These are phyloP conservation scores for Schizophyllum amplum DNA, from an alignment of 1,284 basidiomycete genomes.

Conservation along the genomic window DNA sequence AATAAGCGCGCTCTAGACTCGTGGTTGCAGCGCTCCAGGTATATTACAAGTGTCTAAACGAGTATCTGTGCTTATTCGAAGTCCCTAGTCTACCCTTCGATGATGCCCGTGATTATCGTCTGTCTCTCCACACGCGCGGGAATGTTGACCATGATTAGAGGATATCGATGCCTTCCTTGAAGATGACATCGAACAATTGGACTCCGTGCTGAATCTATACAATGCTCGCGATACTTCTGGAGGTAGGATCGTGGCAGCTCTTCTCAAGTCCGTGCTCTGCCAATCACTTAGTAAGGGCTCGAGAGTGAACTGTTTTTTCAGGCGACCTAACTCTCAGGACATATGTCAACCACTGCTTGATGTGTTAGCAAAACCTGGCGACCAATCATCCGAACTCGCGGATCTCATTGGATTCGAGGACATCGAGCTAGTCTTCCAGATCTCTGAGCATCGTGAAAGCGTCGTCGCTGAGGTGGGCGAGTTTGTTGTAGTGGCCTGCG, in stretches of 20 bases:
- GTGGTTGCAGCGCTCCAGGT: background rate
- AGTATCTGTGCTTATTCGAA: background rate
- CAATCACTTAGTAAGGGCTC: background rate
- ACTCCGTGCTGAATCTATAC: background rate
- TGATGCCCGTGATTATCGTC: background rate
- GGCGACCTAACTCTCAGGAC: background rate
- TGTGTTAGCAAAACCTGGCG: slow-evolving; percentile 30
- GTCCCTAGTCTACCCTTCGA: background rate
- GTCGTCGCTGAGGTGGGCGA: slow-evolving; percentile 34
- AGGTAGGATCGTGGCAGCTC: background rate
- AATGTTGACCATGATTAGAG: background rate
- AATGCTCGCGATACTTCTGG: background rate
- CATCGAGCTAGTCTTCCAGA: slow-evolving; percentile 59
- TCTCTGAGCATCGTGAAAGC: slow-evolving; percentile 39
- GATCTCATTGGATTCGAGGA: slow-evolving; percentile 87
- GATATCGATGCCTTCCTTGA: background rate
- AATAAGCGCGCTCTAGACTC: background rate
- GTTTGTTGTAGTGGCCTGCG: slow-evolving; percentile 1
- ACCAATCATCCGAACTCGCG: slow-evolving; percentile 71
- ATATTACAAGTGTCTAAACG: background rate
- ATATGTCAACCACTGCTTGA: background rate
- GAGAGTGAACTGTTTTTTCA: background rate
- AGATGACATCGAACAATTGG: background rate
- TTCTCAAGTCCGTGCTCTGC: background rate
- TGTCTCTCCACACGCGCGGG: background rate